Base-by-base conservation (phyloP, 1,139 yeast genomes). In the Debaryomycetaceae sp. region DNA sequence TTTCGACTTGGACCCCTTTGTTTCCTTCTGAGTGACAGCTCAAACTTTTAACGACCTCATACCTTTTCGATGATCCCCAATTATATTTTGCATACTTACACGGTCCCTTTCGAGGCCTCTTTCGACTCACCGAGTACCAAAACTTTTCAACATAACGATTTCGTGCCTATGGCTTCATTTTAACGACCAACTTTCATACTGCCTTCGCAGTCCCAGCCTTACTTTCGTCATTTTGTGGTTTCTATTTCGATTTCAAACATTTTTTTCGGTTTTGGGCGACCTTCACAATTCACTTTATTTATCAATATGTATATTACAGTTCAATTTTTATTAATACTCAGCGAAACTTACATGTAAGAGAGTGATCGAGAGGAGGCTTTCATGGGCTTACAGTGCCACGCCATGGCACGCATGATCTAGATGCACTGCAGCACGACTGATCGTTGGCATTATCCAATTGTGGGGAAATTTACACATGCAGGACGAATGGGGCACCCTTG, bases 1-100 rank as follows among this genome's bases (percentile, higher is more conserved):
- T 13, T 53, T 59, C 34, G 63, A 57, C 41, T 49, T 59, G 29
- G 46, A 49, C 40, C 47, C 55, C 12, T 59, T 58, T 39, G 55
- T 59, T 27, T 46, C 58, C 16, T 45, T 53, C 21, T 56, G 41
- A 35, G 28, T 17, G n/a, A n/a, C n/a, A n/a, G n/a, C n/a, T n/a
- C 23, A 10, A 8, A 8, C 11, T 8, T 6, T n/a, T 12, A n/a
- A n/a, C 20, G 16, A 8, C 16, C 10, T 12, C 17, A 25, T n/a
- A n/a, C n/a, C 10, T 13, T 25, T 9, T 25, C 10, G 12, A 23
- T 23, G 6, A 7, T 23, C 14, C 10, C 17, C 11, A 25, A n/a
- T n/a, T 12, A n/a, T 6, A 8, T 5, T 25, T 25, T 25, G 9
- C 19, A 25, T 25, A 11, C 19, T 16, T 23, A 13, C 18, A 15